These are phyloP conservation scores for Arachnomyces sp. DNA, from an alignment of 2,329 filamentous ascomycete species.

Conservation along the genomic window DNA sequence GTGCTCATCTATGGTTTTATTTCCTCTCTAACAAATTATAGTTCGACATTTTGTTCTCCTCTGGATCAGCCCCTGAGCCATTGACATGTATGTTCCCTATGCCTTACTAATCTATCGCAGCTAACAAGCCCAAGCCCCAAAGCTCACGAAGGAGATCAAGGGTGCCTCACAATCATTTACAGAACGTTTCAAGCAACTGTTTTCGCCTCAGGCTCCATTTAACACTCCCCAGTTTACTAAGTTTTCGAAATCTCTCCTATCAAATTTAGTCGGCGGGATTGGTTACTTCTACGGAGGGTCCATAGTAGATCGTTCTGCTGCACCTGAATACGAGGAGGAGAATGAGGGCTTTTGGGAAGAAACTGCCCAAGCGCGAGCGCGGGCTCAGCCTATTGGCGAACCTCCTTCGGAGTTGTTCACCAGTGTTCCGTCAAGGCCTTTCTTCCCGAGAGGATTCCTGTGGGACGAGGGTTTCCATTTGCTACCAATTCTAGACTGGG, in stretches of 20 bases:
- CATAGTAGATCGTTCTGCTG: conserved; percentile 82
- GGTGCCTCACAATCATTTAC: conserved; percentile 61
- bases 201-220: conserved; percentile 71
- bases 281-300: conserved; percentile 91
- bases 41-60: conserved; percentile 88
- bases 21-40: conserved; percentile 28
- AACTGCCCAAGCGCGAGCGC: conserved; percentile 67
- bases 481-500: conserved; percentile 86
- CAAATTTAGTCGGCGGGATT: conserved; percentile 86
- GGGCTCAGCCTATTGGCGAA: conserved; percentile 62
- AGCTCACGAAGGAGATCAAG: conserved; percentile 63
- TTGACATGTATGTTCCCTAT: conserved; percentile 41
- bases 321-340: conserved; percentile 89
- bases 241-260: conserved; percentile 87
- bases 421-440: conserved; percentile 82
- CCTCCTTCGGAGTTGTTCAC: conserved; percentile 86
- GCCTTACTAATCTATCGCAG: neutral
- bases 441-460: conserved; percentile 92
- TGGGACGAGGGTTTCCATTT: conserved; percentile 99
- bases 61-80: conserved; percentile 54
- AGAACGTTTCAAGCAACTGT: conserved; percentile 64
- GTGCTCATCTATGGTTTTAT: neutral
- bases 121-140: conserved; percentile 39
- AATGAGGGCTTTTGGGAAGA: conserved; percentile 95
- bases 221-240: conserved; percentile 61